Base-by-base conservation (phyloP, 108 stramenopile species). In the Cyclotella choctawhatcheeana region DNA sequence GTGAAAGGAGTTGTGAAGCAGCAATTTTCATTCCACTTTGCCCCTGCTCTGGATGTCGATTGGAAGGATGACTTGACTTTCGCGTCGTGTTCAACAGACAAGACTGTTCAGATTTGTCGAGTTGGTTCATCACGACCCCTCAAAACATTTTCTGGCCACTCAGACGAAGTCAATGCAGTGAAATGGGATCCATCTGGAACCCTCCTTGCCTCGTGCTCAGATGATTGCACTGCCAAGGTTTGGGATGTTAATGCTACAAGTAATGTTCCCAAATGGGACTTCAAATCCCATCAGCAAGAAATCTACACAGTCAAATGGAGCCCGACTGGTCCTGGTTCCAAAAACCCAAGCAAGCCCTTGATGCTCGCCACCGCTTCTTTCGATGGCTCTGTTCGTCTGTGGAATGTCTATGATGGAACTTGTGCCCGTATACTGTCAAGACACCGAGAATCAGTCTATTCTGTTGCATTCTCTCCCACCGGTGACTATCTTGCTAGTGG, bases 241-340 rank as follows among this genome's bases (percentile, higher is more conserved):
- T 94, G 95, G 93, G 90, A 91, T 64, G 82, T 93, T 1, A 77
- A 74, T 33, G 86, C 84, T 35, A 72, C 79, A 44, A 74, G 85
- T 45, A 72, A 58, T 64, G 77, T 83, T 10, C 92, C 93, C 10
- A 65, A 95, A 65, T 87, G 93, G 58, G 96, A 97, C 67, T 90
- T 98, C 48, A 89, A 85, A 71, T 86, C 85, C 52, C 98, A 98
- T 74, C 85, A 83, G 60, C 93, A 96, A 83, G 98, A 98, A 63
- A 97, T 98, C 54, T 97, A 97, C 85, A 97, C 97, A 35, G 89
- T 97, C 44, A 95, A 96, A 76, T 98, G 98, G 98, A 91, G 93
- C 71, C 96, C 98, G 12, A 96, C 94, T n/a, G 95, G 93, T 24
- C 91, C 89, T 7, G 94, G 94, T n/a, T 92, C 91, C 13, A 79